These are phyloP conservation scores for Lodderomyces oxycetoniae DNA, from an alignment of 1,139 yeast genomes.

Conservation along the genomic window DNA sequence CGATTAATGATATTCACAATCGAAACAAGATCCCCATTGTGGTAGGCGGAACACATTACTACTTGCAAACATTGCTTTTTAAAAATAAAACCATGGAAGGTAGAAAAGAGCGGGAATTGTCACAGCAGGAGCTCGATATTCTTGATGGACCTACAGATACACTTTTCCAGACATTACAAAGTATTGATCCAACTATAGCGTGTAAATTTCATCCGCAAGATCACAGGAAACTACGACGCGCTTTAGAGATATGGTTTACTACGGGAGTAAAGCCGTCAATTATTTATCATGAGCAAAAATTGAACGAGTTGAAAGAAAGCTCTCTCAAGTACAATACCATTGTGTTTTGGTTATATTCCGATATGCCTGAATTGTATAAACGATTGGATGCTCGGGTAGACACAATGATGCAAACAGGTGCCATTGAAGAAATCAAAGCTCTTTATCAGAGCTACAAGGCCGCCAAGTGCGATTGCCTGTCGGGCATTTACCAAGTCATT, in stretches of 20 bases:
- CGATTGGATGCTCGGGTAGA: conserved; percentile 80
- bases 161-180: conserved; percentile 44
- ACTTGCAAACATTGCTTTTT: conserved; percentile 73
- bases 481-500: conserved; percentile 91
- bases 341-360: conserved; percentile 80
- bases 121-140: conserved; percentile 37
- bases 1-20: conserved; percentile 61
- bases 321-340: conserved; percentile 62
- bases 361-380: conserved; percentile 51
- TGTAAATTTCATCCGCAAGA: conserved; percentile 91
- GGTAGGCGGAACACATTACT: conserved; percentile 96
- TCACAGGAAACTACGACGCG: conserved; percentile 68
- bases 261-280: conserved; percentile 70
- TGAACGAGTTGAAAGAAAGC: conserved; percentile 39
- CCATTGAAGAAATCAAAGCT: conserved; percentile 60
- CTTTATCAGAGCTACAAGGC: conserved; percentile 43
- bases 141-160: conserved; percentile 54
- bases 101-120: conserved; percentile 9
- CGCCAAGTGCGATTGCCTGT: conserved; percentile 44
- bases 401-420: conserved; percentile 68
- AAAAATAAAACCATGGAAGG: conserved; percentile 48
- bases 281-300: conserved; percentile 57
- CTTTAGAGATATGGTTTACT: conserved; percentile 69
- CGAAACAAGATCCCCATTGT: conserved; percentile 78
- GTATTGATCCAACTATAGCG: conserved; percentile 68